A percentile compares a stretch with the other conserved stretches of the same genome.
Evolutionary conservation across 768 basidiomycete genomes (phyloP).

Genomic region (Tephrocybe sp.): DNA sequence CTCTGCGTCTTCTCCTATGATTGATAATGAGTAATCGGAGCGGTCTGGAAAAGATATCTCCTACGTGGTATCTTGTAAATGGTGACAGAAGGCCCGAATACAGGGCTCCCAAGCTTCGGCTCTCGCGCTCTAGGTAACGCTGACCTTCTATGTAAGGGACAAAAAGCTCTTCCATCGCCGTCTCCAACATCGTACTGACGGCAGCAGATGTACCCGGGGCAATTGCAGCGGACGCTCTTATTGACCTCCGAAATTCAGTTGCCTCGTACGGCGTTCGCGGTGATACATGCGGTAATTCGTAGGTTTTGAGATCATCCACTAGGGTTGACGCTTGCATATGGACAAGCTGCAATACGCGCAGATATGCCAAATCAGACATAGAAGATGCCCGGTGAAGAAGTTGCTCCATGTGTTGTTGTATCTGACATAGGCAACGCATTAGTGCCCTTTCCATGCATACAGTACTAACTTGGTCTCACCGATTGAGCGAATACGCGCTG

Average conservation of each 20-base stretch:
- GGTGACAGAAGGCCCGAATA: constrained; percentile 69
- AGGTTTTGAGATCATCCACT: constrained; percentile 89
- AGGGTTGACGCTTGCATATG: constrained; percentile 76
- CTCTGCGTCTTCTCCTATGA: constrained; percentile 58
- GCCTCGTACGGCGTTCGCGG: constrained; percentile 66
- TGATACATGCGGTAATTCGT: constrained; percentile 75
- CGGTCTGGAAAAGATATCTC: constrained; percentile 21
- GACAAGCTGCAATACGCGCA: constrained; percentile 87
- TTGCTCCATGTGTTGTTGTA: constrained; percentile 95
- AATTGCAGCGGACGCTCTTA: constrained; percentile 45
- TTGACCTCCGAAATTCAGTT: constrained; percentile 57
- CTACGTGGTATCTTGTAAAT: constrained; percentile 90
- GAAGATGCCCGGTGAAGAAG: constrained; percentile 73
- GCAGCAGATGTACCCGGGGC: constrained; percentile 51
- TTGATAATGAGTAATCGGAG: constrained; percentile 8
- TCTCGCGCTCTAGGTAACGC: constrained; percentile 91
- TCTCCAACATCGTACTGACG: constrained; percentile 89
- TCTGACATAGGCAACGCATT: constrained; percentile 45
- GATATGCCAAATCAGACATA: constrained; percentile 86
- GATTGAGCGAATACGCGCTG: constrained; percentile 98
- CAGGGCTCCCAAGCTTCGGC: constrained; percentile 75
- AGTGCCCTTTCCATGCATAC: not conserved
- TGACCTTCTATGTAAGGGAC: constrained; percentile 91
- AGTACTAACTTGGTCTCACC: constrained; percentile 41
- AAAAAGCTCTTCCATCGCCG: constrained; percentile 94